phyloP scores from a whole-genome alignment of 78 protist genomes.

The Chrysochromulina tobinii region DNA sequence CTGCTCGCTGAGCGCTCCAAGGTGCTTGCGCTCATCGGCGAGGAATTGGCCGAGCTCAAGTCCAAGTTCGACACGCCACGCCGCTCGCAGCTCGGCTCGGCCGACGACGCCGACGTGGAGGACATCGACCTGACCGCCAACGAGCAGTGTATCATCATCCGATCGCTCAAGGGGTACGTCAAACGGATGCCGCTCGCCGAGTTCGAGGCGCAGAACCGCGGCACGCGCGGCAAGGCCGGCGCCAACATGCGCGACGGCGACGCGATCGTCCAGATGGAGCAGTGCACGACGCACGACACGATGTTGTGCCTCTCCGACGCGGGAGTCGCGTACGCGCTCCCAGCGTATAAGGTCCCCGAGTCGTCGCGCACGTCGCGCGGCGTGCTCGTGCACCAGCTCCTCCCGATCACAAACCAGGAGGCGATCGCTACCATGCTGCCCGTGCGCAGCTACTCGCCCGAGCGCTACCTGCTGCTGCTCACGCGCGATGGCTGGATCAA shows the following conservation, averaged over 20 bases:
- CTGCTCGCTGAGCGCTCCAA: not conserved
- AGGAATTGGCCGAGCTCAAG: not conserved
- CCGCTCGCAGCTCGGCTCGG: not conserved
- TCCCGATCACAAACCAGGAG: slow-evolving; percentile 6
- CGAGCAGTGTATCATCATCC: not conserved
- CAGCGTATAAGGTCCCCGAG: not conserved
- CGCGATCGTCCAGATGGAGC: not conserved
- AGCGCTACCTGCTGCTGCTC: not conserved
- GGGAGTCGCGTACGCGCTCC: not conserved
- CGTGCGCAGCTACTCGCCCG: not conserved
- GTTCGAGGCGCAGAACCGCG: not conserved
- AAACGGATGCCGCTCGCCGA: not conserved
- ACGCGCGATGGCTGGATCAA: slow-evolving; percentile 19
- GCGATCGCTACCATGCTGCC: not conserved
- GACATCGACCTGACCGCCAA: not conserved
- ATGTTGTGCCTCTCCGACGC: not conserved
- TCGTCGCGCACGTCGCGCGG: slow-evolving; percentile 28
- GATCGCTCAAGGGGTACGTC: not conserved
- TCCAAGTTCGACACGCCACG: not conserved
- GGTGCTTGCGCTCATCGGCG: not conserved
- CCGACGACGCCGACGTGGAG: not conserved
- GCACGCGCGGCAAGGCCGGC: slow-evolving; percentile 11
- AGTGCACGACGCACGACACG: not conserved
- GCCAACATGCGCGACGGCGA: not conserved
- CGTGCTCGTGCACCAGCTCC: not conserved